Conservation (phyloP, 805 yeast species). For the Lachancea sp. region DNA sequence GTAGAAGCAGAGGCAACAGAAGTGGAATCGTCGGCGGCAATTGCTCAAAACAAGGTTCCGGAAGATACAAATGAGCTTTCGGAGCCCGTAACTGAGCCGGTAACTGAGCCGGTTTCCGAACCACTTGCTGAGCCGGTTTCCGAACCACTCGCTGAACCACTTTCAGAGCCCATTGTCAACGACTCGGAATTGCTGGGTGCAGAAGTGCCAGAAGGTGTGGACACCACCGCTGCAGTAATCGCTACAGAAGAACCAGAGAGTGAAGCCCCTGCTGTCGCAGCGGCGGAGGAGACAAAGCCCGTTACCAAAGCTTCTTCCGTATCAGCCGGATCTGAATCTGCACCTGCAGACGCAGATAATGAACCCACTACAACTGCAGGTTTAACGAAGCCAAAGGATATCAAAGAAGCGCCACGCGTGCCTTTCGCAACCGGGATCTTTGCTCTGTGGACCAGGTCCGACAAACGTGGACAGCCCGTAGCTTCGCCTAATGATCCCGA, state of each 20-base stretch:
- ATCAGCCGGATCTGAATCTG: neutral
- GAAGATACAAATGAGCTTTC: neutral
- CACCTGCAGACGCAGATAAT: constrained; percentile 5
- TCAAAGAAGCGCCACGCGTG: constrained; percentile 15
- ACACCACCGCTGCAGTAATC: neutral
- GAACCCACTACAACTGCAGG: constrained; percentile 4
- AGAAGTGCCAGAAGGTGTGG: neutral
- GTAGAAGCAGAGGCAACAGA: no score
- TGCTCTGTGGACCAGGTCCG: constrained; percentile 11
- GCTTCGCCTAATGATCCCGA: constrained; percentile 31
- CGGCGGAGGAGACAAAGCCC: neutral
- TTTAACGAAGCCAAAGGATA: constrained; percentile 10
- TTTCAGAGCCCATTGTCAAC: neutral
- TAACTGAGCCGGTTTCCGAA: neutral
- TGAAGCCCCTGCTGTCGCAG: no score
- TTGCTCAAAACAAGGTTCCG: no score
- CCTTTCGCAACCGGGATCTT: constrained; percentile 10
- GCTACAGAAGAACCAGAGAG: neutral
- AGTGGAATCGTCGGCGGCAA: no score
- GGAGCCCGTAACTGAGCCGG: neutral
- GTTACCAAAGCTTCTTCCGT: neutral
- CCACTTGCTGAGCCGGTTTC: neutral
- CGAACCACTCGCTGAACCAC: neutral
- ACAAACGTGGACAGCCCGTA: constrained; percentile 14
- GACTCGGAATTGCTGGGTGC: neutral